phyloP scores from a whole-genome alignment of 2,329 filamentous ascomycete species.

The Neofusicoccum umdonicola region DNA sequence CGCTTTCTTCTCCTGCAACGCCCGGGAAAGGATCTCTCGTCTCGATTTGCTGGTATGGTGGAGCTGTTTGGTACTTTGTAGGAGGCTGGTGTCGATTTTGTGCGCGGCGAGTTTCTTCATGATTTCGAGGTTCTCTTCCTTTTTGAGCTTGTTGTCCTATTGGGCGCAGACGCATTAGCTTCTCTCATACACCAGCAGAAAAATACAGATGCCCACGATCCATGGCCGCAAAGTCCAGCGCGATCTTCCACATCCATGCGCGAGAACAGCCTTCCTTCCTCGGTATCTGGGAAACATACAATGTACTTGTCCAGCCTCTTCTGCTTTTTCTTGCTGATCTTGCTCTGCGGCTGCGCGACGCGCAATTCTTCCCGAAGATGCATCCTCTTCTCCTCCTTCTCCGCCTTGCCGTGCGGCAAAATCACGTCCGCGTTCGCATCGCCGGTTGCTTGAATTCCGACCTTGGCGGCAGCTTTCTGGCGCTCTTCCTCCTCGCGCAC shows the following conservation, averaged over 20 bases:
- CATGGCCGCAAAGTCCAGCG: background rate
- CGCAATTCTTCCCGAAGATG: slow-evolving; percentile 55
- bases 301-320: slow-evolving; percentile 70
- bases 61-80: slow-evolving; percentile 74
- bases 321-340: slow-evolving; percentile 63
- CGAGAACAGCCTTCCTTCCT: background rate
- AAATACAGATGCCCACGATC: background rate
- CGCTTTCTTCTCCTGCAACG: slow-evolving; percentile 62
- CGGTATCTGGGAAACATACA: slow-evolving; percentile 35
- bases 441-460: slow-evolving; percentile 36
- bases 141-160: slow-evolving; percentile 83
- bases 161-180: background rate
- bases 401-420: slow-evolving; percentile 49
- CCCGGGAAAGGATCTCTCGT: slow-evolving; percentile 63
- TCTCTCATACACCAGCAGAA: background rate
- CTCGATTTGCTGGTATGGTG: slow-evolving; percentile 72
- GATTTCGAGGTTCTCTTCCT: slow-evolving; percentile 84
- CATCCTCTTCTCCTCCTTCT: slow-evolving; percentile 53
- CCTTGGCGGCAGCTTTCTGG: slow-evolving; percentile 22
- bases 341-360: slow-evolving; percentile 51
- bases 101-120: slow-evolving; percentile 77
- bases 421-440: slow-evolving; percentile 56
- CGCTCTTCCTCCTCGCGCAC: slow-evolving; percentile 57
- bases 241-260: background rate
- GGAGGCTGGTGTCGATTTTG: slow-evolving; percentile 77